These are phyloP conservation scores for Trichoderma endophyticum DNA, from an alignment of 2,329 filamentous ascomycete genomes.

Conservation along the genomic window DNA sequence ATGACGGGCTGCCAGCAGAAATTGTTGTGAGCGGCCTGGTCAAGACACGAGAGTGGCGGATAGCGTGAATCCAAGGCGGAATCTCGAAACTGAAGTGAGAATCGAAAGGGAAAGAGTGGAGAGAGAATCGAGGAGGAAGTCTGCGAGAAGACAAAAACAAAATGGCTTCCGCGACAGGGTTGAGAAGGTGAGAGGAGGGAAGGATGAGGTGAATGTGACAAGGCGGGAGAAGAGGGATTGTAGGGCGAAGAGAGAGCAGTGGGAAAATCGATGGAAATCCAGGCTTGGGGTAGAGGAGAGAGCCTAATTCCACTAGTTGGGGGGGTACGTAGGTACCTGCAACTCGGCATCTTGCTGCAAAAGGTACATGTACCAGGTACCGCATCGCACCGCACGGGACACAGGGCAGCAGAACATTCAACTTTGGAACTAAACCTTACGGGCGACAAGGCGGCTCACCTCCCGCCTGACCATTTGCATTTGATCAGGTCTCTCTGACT, in stretches of 20 bases:
- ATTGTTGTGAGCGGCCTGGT: conserved; percentile 6
- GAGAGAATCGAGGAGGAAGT: not conserved
- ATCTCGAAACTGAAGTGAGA: not conserved
- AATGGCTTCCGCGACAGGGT: conserved; percentile 5
- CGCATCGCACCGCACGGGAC: not conserved
- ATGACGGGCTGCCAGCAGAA: conserved; percentile 7
- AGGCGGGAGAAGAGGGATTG: conserved; percentile 4
- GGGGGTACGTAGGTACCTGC: not conserved
- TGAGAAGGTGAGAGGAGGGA: not conserved
- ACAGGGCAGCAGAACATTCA: not conserved
- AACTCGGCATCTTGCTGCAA: not conserved
- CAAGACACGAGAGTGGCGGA: conserved; percentile 8
- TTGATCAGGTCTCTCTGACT: not conserved
- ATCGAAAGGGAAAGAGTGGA: conserved; percentile 9
- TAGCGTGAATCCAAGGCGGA: conserved; percentile 2
- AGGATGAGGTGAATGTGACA: not conserved
- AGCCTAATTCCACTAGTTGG: conserved; percentile 15
- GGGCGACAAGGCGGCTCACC: not conserved
- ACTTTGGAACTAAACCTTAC: not conserved
- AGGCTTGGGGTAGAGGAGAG: conserved; percentile 13
- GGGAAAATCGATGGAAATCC: not conserved
- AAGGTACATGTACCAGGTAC: not conserved
- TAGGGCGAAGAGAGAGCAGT: conserved; percentile 17
- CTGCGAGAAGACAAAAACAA: not conserved
- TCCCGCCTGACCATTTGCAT: not conserved